phyloP scores from a whole-genome alignment of 352 stramenopile genomes.

The Pythium oligandrum region DNA sequence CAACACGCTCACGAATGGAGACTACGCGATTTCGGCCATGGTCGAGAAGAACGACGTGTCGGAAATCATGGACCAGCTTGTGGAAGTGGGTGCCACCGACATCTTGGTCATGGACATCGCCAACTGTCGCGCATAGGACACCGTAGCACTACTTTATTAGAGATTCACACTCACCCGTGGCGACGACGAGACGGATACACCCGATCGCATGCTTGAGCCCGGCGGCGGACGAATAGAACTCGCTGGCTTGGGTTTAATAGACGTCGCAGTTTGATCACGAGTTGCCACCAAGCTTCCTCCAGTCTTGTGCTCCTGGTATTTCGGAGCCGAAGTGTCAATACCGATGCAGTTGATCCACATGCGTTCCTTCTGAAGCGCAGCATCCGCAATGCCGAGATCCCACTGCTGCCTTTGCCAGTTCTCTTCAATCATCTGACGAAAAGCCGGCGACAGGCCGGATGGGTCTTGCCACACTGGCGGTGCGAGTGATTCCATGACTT shows the following conservation, averaged over 20 bases:
- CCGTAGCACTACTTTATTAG: neutral
- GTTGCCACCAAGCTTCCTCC: too few species aligned
- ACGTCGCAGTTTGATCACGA: too few species aligned
- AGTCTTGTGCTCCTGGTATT: too few species aligned
- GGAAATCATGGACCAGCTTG: conserved; percentile 95
- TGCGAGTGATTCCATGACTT: too few species aligned
- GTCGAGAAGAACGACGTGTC: conserved; percentile 89
- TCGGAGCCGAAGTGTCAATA: conserved; percentile 18
- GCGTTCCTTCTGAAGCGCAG: conserved; percentile 31
- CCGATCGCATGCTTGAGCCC: neutral
- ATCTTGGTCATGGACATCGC: conserved; percentile 96
- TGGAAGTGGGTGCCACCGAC: conserved; percentile 93
- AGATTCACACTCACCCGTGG: conserved; percentile 3
- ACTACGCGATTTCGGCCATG: conserved; percentile 90
- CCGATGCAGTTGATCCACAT: conserved; percentile 40
- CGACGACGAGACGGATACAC: neutral
- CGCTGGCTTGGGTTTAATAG: too few species aligned
- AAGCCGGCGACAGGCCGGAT: conserved; percentile 41
- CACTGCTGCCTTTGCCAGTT: conserved; percentile 43
- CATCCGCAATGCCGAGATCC: conserved; percentile 6
- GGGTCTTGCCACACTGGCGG: conserved; percentile 20
- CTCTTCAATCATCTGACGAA: conserved; percentile 49
- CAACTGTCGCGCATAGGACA: conserved; percentile 87
- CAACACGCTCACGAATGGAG: conserved; percentile 85
- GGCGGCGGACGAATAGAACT: neutral